phyloP scores from a whole-genome alignment of 2,329 filamentous ascomycete species.

The Ophiostoma quercus region DNA sequence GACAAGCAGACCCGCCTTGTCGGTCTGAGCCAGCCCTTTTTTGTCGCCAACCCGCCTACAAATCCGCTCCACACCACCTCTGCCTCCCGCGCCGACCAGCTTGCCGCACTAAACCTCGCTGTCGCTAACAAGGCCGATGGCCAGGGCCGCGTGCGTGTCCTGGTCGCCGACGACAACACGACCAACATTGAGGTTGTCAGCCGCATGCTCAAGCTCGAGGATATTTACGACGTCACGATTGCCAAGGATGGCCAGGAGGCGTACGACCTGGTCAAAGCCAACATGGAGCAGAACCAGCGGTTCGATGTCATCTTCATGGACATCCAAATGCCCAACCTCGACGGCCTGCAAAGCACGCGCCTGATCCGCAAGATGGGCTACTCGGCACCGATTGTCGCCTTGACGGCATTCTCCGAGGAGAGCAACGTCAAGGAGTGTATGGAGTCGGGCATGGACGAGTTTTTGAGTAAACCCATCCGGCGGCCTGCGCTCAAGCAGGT shows the following conservation, averaged over 20 bases:
- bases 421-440: conserved; percentile 82
- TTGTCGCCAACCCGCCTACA: conserved; percentile 44
- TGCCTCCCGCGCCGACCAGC: conserved; percentile 47
- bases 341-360: conserved; percentile 79
- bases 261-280: conserved; percentile 75
- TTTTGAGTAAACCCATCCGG: conserved; percentile 70
- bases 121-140: conserved; percentile 53
- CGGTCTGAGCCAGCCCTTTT: conserved; percentile 78
- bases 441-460: conserved; percentile 88
- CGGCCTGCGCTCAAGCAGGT: conserved; percentile 83
- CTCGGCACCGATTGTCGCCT: conserved; percentile 77
- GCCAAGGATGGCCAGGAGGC: conserved; percentile 84
- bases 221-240: conserved; percentile 81
- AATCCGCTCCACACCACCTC: background rate
- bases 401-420: conserved; percentile 87
- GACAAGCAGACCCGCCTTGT: conserved; percentile 73
- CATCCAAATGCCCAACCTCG: conserved; percentile 89
- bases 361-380: conserved; percentile 84
- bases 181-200: conserved; percentile 56
- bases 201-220: conserved; percentile 66
- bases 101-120: conserved; percentile 60
- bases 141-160: conserved; percentile 63
- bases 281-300: conserved; percentile 64
- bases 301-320: conserved; percentile 97
- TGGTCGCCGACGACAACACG: conserved; percentile 71